These are phyloP conservation scores for Pholiota molesta DNA, from an alignment of 768 basidiomycete genomes.

Conservation along the genomic window DNA sequence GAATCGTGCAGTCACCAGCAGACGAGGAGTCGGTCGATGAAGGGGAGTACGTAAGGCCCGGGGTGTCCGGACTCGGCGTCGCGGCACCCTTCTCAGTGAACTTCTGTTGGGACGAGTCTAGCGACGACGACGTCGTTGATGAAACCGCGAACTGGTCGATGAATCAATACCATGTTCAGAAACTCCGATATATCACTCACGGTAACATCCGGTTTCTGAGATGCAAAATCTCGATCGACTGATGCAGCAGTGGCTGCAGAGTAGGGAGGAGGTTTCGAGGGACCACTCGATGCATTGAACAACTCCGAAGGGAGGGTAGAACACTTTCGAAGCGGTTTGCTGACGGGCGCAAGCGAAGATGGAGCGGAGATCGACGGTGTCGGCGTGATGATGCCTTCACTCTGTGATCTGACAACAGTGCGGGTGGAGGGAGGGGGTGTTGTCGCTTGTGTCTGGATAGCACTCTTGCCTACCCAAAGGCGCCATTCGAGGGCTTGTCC, in stretches of 20 bases:
- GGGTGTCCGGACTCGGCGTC: slow-evolving; percentile 54
- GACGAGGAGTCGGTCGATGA: slow-evolving; percentile 51
- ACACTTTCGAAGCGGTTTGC: slow-evolving; percentile 35
- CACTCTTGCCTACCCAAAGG: slow-evolving; percentile 86
- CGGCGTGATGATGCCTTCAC: slow-evolving; percentile 41
- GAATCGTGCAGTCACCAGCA: slow-evolving; percentile 56
- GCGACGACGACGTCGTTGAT: background rate
- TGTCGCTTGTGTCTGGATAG: slow-evolving; percentile 23
- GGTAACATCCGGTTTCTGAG: background rate
- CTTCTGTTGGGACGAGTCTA: background rate
- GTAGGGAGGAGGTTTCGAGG: background rate
- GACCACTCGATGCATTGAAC: background rate
- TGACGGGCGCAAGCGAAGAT: background rate
- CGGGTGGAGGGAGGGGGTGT: slow-evolving; percentile 25
- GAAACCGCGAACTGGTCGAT: background rate
- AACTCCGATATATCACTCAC: background rate
- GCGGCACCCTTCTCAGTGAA: slow-evolving; percentile 5
- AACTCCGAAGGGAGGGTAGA: slow-evolving; percentile 39
- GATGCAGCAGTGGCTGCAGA: background rate
- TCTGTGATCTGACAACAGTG: slow-evolving; percentile 50
- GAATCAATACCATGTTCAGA: background rate
- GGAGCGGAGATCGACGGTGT: background rate
- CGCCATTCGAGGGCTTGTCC: slow-evolving; percentile 88
- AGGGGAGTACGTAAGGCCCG: slow-evolving; percentile 60
- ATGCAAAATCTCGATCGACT: background rate